A percentile compares a stretch with the other conserved stretches of the same genome.
Evolutionary conservation across 345 rosid genomes (phyloP).

Genomic region (Hibiscus mutabilis): DNA sequence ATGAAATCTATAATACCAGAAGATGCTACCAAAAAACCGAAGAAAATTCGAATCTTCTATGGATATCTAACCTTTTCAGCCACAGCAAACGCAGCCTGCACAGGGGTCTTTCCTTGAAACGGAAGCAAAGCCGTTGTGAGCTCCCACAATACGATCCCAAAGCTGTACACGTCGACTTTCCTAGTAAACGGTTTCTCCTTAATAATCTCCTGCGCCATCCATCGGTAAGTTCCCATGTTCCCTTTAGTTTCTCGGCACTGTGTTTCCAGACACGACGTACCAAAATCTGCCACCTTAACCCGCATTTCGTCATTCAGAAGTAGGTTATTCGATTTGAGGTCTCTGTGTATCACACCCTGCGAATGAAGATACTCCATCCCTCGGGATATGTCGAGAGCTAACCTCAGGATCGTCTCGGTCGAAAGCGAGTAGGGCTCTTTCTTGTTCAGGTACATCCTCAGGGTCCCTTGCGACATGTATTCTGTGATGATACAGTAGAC

Average conservation of each 20-base stretch:
- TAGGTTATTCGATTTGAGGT: constrained; percentile 84
- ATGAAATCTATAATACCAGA: not conserved
- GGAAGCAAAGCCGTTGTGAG: constrained; percentile 99
- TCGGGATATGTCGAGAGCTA: constrained; percentile 91
- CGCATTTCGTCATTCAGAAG: constrained; percentile 97
- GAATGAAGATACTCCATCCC: constrained; percentile 99
- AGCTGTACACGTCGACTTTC: constrained; percentile 95
- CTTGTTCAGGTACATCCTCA: constrained; percentile 97
- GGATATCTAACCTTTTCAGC: constrained; percentile 75
- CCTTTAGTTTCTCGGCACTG: constrained; percentile 92
- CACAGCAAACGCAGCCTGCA: constrained; percentile 97
- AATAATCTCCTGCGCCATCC: constrained; percentile 99
- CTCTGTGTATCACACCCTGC: constrained; percentile 95
- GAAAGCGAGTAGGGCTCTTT: constrained; percentile 95
- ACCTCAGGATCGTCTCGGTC: constrained; percentile 73
- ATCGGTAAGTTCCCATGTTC: constrained; percentile 93
- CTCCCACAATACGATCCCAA: constrained; percentile 97
- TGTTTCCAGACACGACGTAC: constrained; percentile 91
- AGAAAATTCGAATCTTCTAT: not conserved
- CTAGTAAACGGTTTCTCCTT: constrained; percentile 88
- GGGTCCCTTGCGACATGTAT: constrained; percentile 98
- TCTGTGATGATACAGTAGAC: constrained; percentile 97
- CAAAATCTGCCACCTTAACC: constrained; percentile 98
- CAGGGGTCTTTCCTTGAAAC: constrained; percentile 99
- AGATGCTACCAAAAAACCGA: not conserved